Base-by-base conservation (phyloP, 306 rosid genomes). In the Castanospermum australe region DNA sequence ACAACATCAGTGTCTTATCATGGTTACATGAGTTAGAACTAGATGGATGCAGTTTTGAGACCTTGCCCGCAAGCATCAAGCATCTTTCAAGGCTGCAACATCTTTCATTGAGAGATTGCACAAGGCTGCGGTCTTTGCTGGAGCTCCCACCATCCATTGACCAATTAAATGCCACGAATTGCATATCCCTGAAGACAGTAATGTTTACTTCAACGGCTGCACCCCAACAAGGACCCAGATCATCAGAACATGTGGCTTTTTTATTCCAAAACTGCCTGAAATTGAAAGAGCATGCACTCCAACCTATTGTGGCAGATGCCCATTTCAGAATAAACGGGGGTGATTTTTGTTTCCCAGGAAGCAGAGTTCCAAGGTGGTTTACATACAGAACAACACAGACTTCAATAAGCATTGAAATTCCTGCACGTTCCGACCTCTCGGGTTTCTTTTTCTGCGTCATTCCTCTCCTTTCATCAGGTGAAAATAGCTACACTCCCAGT, bases 381-480 rank as follows among this genome's bases (percentile, higher is more conserved):
- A 20, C 0, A n/a, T 20, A 28, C 33, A 9, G 22, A 10, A 25
- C 14, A 4, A 32, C 4, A 22, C 1, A 5, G 17, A 24, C 78
- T 12, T 57, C 35, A 11, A 51, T 47, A 32, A 62, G 35, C 44
- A 1, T 62, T 57, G 52, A 42, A 6, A 68, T 79, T 24, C 54
- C 81, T 4, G 14, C 20, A 0, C 41, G 10, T 61, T 61, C 67
- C 35, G 36, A 51, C 8, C 13, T 71, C 32, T 33, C 51, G 4
- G 87, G 82, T 5, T 69, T 84, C 6, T 20, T 79, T 54, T 84
- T 57, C 55, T 75, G 51, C n/a, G n/a, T n/a, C n/a, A n/a, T n/a
- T n/a, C n/a, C n/a, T n/a, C n/a, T n/a, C n/a, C n/a, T n/a, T n/a
- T n/a, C n/a, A n/a, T n/a, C n/a, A n/a, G n/a, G n/a, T n/a, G n/a